Evolutionary conservation across 192 early-diverging fungal genomes (phyloP), one percentile per base, ranked within the genome.

Genomic region (Entomortierella parvispora): DNA sequence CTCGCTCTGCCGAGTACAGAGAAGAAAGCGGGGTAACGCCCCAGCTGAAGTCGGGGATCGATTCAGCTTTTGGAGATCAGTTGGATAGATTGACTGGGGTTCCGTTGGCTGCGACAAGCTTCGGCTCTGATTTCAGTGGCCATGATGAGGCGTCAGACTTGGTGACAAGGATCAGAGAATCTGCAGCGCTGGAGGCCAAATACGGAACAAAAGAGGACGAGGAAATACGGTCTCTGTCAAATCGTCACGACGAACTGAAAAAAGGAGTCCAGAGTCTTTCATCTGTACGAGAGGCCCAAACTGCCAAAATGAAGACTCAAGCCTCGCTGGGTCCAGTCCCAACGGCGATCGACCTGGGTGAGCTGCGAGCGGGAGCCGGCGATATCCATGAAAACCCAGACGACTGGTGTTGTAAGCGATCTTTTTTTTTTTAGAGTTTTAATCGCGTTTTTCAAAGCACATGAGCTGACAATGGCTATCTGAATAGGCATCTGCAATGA

Each of bases 401-500:
- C 20, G 65, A 80, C 55, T 85, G 83, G 83, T 85, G 83, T 56
- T 84, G 89, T 82, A 82, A 69, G 76, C n/a, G n/a, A n/a, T 37
- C 22, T 57, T 34, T 32, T 31, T 22, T 45, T 42, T 26, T 29
- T 11, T 40, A 53, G 5, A 47, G 46, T 23, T 53, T 6, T 25
- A 0, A 33, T 45, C 32, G 32, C 15, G 28, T 49, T 18, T 58
- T 37, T 58, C 9, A 2, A 0, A 49, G 17, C 48, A 49, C n/a
- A 33, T 33, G 3, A 37, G 25, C 12, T 17, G 28, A 22, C 15
- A 29, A 7, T 2, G 17, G 22, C n/a, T 40, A 9, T 55, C 11
- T 57, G 23, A 11, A 57, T 33, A 79, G 75, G 75, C 49, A 80
- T 90, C 14, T 90, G 89, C 66, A 88, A 86, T 56, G 87, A 90